Evolutionary conservation across 2,329 filamentous ascomycete species (phyloP).

Genomic region (Exutisphaerella laricina): DNA sequence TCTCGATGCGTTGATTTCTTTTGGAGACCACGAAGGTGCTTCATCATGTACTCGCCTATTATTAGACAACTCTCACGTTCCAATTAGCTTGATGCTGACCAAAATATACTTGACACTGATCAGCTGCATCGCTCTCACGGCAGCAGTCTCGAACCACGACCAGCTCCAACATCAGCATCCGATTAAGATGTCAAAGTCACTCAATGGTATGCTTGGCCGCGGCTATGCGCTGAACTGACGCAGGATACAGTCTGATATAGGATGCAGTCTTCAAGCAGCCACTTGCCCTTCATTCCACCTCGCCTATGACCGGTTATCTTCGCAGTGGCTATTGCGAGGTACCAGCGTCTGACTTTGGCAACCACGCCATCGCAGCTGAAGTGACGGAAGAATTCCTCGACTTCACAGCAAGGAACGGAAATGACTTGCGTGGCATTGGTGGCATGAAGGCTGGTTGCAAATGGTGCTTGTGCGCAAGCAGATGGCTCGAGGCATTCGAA

Average conservation of each 20-base stretch:
- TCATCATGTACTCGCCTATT: too few species aligned
- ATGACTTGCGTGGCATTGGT: constrained; percentile 49
- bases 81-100: too few species aligned
- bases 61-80: too few species aligned
- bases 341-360: constrained; percentile 50
- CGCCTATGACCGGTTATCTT: constrained; percentile 56
- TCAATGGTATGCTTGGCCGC: constrained; percentile 33
- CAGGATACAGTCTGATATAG: too few species aligned
- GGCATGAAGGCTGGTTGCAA: constrained; percentile 55
- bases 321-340: constrained; percentile 58
- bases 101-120: too few species aligned
- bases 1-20: too few species aligned
- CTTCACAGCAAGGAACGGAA: constrained; percentile 54
- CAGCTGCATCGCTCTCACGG: too few species aligned
- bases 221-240: too few species aligned
- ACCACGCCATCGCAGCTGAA: constrained; percentile 55
- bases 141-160: constrained; percentile 6
- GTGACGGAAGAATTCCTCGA: constrained; percentile 57
- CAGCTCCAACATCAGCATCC: constrained; percentile 15
- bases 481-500: constrained; percentile 55
- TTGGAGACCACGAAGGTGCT: too few species aligned
- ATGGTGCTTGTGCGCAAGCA: constrained; percentile 56
- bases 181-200: constrained; percentile 32
- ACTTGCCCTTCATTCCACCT: constrained; percentile 52
- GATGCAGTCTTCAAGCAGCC: constrained; percentile 53